Base-by-base conservation (phyloP, 441 rosid species). In the Populus trichocarpa region DNA sequence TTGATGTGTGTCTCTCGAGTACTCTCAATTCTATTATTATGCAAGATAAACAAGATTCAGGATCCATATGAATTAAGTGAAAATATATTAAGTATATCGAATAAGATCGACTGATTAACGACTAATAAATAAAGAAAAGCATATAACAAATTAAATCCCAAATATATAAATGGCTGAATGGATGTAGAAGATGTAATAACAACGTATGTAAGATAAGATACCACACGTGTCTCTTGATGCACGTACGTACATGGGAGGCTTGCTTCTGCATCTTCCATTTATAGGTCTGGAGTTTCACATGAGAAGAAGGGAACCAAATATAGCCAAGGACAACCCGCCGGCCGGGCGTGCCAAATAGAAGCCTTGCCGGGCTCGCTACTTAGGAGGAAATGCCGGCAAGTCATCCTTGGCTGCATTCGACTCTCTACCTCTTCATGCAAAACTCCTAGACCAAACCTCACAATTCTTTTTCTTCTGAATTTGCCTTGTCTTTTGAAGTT, bases 381-480 rank as follows among this genome's bases (percentile, higher is more conserved):
- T 18, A 57, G 23, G 22, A 57, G 63, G 23, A 20, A n/a, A 5
- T 4, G 83, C 86, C 91, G 90, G 92, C 90, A 89, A 89, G 92
- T 88, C 91, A 87, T 88, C 91, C 94, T 88, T 90, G 94, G 96
- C 91, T 89, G 89, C 88, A 82, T 76, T 83, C 53, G 77, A 81
- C 89, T 86, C 88, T 83, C 84, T 81, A 30, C 83, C 76, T 79
- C 88, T 84, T 85, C 94, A 84, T 83, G 90, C 85, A 86, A 91
- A 73, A 14, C 75, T 73, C 75, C 46, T 22, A 23, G 12, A 57
- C 68, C 25, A 22, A 22, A 23, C 53, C 12, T 7, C 16, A 7
- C 36, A 6, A 1, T 26, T 23, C 3, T 3, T 25, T 40, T 13
- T 40, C 50, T 11, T 40, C 16, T 40, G 5, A 9, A 25, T 11